Conservation (phyloP, 805 yeast species). For the Clavispora carvajalis region DNA sequence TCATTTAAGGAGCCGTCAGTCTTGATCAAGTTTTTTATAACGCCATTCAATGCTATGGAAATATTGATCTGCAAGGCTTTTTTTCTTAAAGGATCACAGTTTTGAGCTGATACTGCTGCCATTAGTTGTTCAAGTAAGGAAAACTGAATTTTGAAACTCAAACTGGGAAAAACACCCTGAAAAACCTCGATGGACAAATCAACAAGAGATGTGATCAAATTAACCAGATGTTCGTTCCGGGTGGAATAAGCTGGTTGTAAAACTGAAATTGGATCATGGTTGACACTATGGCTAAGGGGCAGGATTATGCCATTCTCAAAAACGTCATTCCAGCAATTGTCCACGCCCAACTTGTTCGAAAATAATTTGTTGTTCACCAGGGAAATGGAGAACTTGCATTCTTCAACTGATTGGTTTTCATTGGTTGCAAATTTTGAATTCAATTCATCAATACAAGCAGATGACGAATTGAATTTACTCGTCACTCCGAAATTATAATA, state of each 20-base stretch:
- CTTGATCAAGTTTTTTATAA: slow-evolving; percentile 21
- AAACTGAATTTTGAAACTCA: slow-evolving; percentile 75
- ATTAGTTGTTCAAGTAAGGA: slow-evolving; percentile 81
- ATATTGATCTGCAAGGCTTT: slow-evolving; percentile 57
- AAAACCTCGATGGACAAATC: slow-evolving; percentile 78
- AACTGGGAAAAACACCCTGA: slow-evolving; percentile 60
- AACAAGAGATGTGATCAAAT: slow-evolving; percentile 41
- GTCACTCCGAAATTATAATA: slow-evolving; percentile 51
- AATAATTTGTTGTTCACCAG: neutral
- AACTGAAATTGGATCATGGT: slow-evolving; percentile 28
- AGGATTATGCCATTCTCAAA: slow-evolving; percentile 23
- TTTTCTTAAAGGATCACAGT: slow-evolving; percentile 27
- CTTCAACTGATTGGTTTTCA: neutral
- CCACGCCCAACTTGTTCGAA: neutral
- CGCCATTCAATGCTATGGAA: slow-evolving; percentile 58
- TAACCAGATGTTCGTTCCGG: neutral
- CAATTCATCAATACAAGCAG: slow-evolving; percentile 28
- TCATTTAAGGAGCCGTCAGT: slow-evolving; percentile 20
- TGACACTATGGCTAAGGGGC: slow-evolving; percentile 23
- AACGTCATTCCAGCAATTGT: slow-evolving; percentile 24
- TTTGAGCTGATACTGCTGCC: slow-evolving; percentile 38
- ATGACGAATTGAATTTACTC: slow-evolving; percentile 34
- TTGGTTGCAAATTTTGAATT: slow-evolving; percentile 4
- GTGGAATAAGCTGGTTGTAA: slow-evolving; percentile 23
- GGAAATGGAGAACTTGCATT: neutral